These are phyloP conservation scores for Colletotrichum sp. DNA, from an alignment of 2,329 filamentous ascomycete species.

Conservation along the genomic window DNA sequence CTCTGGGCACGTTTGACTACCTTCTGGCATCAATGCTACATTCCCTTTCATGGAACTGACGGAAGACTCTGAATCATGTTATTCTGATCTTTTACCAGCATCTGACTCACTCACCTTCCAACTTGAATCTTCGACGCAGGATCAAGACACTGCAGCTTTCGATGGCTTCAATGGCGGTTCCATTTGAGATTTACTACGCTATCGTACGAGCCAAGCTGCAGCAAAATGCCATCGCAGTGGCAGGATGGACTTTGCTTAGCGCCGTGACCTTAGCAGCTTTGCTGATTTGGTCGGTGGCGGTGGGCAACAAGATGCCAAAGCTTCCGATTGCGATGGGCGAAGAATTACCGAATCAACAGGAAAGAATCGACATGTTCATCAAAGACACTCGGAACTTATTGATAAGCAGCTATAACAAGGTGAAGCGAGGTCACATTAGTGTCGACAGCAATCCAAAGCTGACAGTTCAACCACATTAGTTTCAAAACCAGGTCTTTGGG, in stretches of 20 bases:
- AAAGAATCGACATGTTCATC: neutral
- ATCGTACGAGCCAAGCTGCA: neutral
- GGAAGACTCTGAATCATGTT: neutral
- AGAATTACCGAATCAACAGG: neutral
- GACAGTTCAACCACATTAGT: neutral
- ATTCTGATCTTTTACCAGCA: neutral
- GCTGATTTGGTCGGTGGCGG: neutral
- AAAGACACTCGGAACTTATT: neutral
- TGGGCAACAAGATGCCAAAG: neutral
- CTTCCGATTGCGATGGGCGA: neutral
- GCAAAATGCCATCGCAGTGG: neutral
- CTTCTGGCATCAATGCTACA: neutral
- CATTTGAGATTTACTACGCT: neutral
- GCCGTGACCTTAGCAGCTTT: neutral
- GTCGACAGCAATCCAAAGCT: neutral
- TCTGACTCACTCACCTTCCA: neutral
- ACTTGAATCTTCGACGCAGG: neutral
- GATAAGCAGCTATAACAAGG: neutral
- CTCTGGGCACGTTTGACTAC: neutral
- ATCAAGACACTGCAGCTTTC: neutral
- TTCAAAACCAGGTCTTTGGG: neutral
- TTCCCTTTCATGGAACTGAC: neutral
- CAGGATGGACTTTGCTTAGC: neutral
- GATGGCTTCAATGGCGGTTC: neutral
- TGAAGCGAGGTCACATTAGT: neutral